Conservation (phyloP, 148 eudicot genomes). For the Vaccinium darrowii region DNA sequence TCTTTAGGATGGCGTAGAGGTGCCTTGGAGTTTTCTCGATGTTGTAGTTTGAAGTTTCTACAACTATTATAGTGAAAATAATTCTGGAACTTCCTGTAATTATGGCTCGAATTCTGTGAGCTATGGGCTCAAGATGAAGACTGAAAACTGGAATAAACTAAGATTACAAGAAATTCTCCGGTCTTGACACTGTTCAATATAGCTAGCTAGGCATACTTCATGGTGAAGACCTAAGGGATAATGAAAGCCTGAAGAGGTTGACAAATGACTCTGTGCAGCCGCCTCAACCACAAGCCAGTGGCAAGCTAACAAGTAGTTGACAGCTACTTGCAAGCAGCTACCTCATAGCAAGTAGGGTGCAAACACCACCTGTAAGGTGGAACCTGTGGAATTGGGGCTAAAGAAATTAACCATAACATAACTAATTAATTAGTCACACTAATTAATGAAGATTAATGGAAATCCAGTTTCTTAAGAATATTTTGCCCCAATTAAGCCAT, state of each 20-base stretch:
- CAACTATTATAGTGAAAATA: neutral
- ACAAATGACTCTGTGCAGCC: neutral
- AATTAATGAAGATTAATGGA: neutral
- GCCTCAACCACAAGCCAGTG: neutral
- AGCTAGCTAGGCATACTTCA: neutral
- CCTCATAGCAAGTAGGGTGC: neutral
- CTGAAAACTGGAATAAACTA: neutral
- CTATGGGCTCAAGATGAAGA: slow-evolving; percentile 1
- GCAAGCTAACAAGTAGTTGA: neutral
- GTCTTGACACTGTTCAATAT: neutral
- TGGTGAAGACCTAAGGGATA: neutral
- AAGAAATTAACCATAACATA: neutral
- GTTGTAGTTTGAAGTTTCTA: neutral
- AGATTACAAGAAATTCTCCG: neutral
- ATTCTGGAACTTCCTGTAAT: neutral
- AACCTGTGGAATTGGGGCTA: neutral
- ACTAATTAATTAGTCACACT: neutral
- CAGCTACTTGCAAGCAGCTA: neutral
- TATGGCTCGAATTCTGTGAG: neutral
- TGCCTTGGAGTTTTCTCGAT: neutral
- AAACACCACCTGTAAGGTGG: neutral
- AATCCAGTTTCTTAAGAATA: neutral
- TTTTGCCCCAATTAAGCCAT: neutral
- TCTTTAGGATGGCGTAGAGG: neutral
- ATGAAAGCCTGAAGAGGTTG: neutral